Evolutionary conservation across 805 yeast genomes (phyloP).

Genomic region (Cyberlindnera nakhonratchasimensis): DNA sequence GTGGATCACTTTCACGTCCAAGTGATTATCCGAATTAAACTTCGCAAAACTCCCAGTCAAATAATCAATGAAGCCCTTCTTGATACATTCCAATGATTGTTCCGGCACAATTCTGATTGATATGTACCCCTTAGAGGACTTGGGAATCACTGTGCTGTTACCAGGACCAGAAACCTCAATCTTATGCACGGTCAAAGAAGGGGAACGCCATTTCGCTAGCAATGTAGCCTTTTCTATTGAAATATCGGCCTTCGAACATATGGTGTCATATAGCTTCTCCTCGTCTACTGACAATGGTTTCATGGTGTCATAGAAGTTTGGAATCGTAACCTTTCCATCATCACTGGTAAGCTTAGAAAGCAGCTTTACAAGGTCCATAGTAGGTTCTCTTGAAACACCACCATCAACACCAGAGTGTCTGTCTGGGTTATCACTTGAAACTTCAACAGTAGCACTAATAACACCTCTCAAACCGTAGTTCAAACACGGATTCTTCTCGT

Average conservation of each 20-base stretch:
- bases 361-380: slow-evolving; percentile 75
- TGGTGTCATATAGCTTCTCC: slow-evolving; percentile 55
- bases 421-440: slow-evolving; percentile 75
- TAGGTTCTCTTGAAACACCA: slow-evolving; percentile 85
- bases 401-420: slow-evolving; percentile 97
- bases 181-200: slow-evolving; percentile 84
- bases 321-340: slow-evolving; percentile 55
- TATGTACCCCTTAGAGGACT: slow-evolving; percentile 66
- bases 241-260: slow-evolving; percentile 39
- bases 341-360: slow-evolving; percentile 60
- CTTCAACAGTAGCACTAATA: slow-evolving; percentile 68
- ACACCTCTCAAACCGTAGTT: slow-evolving; percentile 95
- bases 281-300: slow-evolving; percentile 57
- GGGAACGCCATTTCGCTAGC: slow-evolving; percentile 82
- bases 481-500: slow-evolving; percentile 82
- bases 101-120: slow-evolving; percentile 89
- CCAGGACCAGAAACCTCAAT: slow-evolving; percentile 87
- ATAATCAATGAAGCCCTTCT: slow-evolving; percentile 44
- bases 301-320: slow-evolving; percentile 70
- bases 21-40: slow-evolving; percentile 57
- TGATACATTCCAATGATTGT: slow-evolving; percentile 64
- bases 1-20: slow-evolving; percentile 61
- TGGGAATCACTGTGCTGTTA: slow-evolving; percentile 87
- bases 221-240: slow-evolving; percentile 44
- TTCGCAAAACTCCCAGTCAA: slow-evolving; percentile 45